Evolutionary conservation across 2,329 filamentous ascomycete genomes (phyloP), one percentile per base, ranked within the genome.

Genomic region (Hypomyces perniciosus): DNA sequence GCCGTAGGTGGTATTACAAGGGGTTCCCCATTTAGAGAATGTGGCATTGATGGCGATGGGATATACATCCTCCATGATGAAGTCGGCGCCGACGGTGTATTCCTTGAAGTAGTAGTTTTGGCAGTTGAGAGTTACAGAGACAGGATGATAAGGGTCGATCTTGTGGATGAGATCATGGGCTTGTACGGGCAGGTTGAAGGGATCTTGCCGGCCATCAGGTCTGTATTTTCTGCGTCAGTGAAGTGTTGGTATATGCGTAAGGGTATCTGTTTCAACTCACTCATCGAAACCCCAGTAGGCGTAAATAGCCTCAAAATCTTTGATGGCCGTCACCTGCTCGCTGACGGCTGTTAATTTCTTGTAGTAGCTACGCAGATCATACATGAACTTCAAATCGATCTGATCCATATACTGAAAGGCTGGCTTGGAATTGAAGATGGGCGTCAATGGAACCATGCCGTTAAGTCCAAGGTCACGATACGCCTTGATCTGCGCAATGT

Each of bases 121-220:
- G 68, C 81, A 84, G 65, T 84, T 84, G 41, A 85, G 72, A 2
- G 76, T 76, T 4, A 83, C 67, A 2, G 75, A 76, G 2, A 81
- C 74, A 0, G 81, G 80, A 64, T 84, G 81, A 64, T 84, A 84
- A 0, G 77, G 77, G 62, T 85, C 81, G 1, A 82, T 62, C 0
- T 61, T 53, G 51, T 70, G 70, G 59, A 83, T 72, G 5, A 71
- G 59, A 33, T 70, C 60, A 58, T 76, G 72, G 0, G 74, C 68
- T 20, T 65, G 55, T 2, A 56, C 52, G 0, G 78, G 72, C 0
- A 70, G 69, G 52, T 76, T 68, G 50, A 83, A 72, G 5, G 79
- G 73, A 57, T 82, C 73, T 50, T 78, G 72, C 62, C 72, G 72
- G 20, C 80, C 80, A 59, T 83, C 80, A 5, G 79, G 28, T 20